A percentile compares a stretch with the other conserved stretches of the same genome.
Conservation (phyloP, 2,329 filamentous ascomycete species). For the Paraphaeosphaeria sporulosa region DNA sequence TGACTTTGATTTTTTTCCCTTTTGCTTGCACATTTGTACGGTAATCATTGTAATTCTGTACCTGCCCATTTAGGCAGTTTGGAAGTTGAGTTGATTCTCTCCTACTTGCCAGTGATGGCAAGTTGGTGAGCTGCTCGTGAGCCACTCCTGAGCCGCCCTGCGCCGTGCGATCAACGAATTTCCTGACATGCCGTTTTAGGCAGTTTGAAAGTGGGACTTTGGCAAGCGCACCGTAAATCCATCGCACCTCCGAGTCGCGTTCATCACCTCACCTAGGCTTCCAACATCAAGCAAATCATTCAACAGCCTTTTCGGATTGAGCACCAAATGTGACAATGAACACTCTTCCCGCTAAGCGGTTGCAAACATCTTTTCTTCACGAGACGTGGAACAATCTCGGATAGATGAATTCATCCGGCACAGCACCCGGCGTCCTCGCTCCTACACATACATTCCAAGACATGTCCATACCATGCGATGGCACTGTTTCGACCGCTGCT, state of each 20-base stretch:
- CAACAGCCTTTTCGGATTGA: not conserved
- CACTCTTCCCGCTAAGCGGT: not conserved
- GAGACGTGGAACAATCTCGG: slow-evolving; percentile 8
- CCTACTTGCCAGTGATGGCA: too few relatives aligned
- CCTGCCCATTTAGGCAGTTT: too few relatives aligned
- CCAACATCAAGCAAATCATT: not conserved
- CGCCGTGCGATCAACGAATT: not conserved
- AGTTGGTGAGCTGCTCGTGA: too few relatives aligned
- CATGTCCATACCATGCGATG: slow-evolving; percentile 8
- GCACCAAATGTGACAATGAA: not conserved
- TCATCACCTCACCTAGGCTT: not conserved
- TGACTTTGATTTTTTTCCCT: too few relatives aligned
- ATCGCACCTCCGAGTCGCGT: not conserved
- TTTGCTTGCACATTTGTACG: too few relatives aligned
- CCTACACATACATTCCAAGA: not conserved
- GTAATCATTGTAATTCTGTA: too few relatives aligned
- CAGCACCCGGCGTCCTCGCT: slow-evolving; percentile 7
- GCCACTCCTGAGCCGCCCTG: too few relatives aligned
- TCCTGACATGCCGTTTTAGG: not conserved
- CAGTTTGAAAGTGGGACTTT: not conserved
- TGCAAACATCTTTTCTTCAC: not conserved
- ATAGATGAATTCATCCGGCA: slow-evolving; percentile 19
- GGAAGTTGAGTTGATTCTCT: too few relatives aligned
- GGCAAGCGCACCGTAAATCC: not conserved
- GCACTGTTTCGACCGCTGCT: not conserved